Evolutionary conservation across 176 grass and related monocot genomes (phyloP).

Genomic region (Saccharum spontaneum): DNA sequence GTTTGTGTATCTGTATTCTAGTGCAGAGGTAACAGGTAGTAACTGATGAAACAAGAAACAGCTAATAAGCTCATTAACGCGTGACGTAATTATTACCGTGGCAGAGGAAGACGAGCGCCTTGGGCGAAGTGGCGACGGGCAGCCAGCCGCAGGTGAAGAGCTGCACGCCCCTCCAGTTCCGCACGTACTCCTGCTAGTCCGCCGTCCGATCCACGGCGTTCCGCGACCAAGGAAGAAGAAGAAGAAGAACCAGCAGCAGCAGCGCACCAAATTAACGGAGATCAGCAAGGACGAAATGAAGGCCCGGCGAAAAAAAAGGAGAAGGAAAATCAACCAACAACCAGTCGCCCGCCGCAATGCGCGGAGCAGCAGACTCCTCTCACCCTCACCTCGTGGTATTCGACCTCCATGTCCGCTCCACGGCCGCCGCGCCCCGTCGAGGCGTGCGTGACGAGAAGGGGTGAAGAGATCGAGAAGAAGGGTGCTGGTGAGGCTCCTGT

Average conservation of each 20-base stretch:
- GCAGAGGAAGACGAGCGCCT: conserved; percentile 96
- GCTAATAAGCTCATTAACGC: background rate
- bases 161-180: conserved; percentile 71
- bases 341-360: background rate
- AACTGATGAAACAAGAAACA: background rate
- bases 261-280: too few species aligned
- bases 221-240: background rate
- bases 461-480: background rate
- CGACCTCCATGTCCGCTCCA: conserved; percentile 23
- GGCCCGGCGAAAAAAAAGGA: too few species aligned
- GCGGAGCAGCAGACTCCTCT: background rate
- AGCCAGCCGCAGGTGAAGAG: conserved; percentile 98
- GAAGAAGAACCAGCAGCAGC: too few species aligned
- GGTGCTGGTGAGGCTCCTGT: background rate
- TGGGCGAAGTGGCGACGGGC: conserved; percentile 53
- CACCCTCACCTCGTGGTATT: conserved; percentile 34
- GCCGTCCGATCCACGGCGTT: background rate
- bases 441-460: background rate
- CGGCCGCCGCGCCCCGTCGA: background rate
- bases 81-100: conserved; percentile 49
- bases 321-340: background rate
- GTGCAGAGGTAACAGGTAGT: background rate
- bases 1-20: background rate
- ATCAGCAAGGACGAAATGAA: background rate
- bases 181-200: conserved; percentile 64